Base-by-base conservation (phyloP, 1,284 basidiomycete genomes). In the Ustilago bromivora region DNA sequence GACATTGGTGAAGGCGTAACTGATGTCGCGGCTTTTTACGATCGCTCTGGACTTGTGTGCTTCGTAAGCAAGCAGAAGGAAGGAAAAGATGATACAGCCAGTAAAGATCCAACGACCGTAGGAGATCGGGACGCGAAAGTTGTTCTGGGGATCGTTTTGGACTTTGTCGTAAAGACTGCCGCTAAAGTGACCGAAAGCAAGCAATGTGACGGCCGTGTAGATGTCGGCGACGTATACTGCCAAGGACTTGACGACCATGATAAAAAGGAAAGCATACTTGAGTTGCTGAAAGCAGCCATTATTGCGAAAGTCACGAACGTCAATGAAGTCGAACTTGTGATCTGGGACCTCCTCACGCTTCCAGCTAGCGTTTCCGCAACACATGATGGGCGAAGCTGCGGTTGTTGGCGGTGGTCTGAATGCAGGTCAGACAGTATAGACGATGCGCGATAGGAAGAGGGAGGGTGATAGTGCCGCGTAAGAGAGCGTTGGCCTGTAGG, bases 261-360 rank as follows among this genome's bases (percentile, higher is more conserved):
- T 88, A 87, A 96, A 99, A 75, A 97, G 89, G 90, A 93, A 94
- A 67, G 93, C 87, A 87, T 98, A 98, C 86, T 94, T 96, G 84
- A 94, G 87, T 54, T 95, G 92, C 88, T 94, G 95, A 75, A 91
- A 88, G 86, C 92, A 93, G 76, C 93, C 91, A 87, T 92, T 93
- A 87, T 94, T 92, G 73, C 91, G 92, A 88, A 96, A 99, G 85
- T 98, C 96, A 66, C 91, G 90, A 34, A 92, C 92, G 87, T 98
- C 94, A 86, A 99, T 91, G 86, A 98, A 98, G 89, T 99, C 96
- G 86, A 98, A 98, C 95, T 98, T 99, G 88, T 98, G 96, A 88
- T 98, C 96, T 66, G 93, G 94, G 53, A 99, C 96, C 82, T 93
- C 91, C 89, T 98, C 96, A 85, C 96, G 91, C 89, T 99, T 98